These are phyloP conservation scores for Sphagnurus paluster DNA, from an alignment of 1,284 basidiomycete species.

Conservation along the genomic window DNA sequence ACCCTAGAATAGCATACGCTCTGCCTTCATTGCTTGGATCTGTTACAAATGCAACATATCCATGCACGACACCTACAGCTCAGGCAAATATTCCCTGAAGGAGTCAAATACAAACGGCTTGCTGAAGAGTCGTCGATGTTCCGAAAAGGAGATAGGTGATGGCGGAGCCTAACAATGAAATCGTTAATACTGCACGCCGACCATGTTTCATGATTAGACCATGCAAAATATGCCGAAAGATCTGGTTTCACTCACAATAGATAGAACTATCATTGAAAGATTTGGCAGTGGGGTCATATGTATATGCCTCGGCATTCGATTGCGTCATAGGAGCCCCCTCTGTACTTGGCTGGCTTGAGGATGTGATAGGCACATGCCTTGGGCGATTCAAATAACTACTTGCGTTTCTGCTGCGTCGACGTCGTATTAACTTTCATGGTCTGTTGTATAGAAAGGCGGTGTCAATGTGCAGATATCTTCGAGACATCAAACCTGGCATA, in stretches of 20 bases:
- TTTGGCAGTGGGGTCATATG: slow-evolving; percentile 86
- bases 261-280: slow-evolving; percentile 88
- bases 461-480: too few species aligned
- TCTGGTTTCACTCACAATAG: slow-evolving; percentile 59
- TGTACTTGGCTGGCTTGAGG: too few species aligned
- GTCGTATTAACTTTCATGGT: too few species aligned
- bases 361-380: too few species aligned
- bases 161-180: slow-evolving; percentile 84
- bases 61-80: slow-evolving; percentile 90
- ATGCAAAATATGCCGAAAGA: slow-evolving; percentile 1
- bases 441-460: too few species aligned
- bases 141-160: slow-evolving; percentile 84
- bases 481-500: too few species aligned
- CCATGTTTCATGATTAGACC: slow-evolving; percentile 64
- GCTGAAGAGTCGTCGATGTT: slow-evolving; percentile 75
- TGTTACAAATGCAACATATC: slow-evolving; percentile 86
- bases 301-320: too few species aligned
- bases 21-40: slow-evolving; percentile 90
- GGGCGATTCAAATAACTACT: too few species aligned
- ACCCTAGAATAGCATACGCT: slow-evolving; percentile 93
- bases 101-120: slow-evolving; percentile 88
- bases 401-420: too few species aligned
- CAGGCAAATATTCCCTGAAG: slow-evolving; percentile 96
- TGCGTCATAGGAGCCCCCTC: too few species aligned
- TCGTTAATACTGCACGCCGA: slow-evolving; percentile 80